These are phyloP conservation scores for Speleostelium caveatum DNA, from an alignment of 78 protist genomes.

Conservation along the genomic window DNA sequence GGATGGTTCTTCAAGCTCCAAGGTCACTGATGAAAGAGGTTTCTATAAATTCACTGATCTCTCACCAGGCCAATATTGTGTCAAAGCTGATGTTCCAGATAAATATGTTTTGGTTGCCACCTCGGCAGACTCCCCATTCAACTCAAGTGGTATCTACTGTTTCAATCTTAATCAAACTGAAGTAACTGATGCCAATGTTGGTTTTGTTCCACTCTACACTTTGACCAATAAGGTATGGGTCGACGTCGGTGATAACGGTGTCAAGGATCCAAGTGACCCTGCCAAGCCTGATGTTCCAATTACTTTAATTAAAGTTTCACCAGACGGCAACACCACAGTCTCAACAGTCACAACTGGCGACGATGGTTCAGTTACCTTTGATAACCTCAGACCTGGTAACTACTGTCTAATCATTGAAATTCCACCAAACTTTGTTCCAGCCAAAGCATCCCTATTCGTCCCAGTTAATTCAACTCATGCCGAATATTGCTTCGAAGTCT, in stretches of 20 bases:
- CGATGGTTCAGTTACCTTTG: conserved; percentile 11
- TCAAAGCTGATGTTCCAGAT: background rate
- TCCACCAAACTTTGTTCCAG: background rate
- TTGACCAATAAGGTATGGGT: conserved; percentile 4
- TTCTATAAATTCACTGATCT: background rate
- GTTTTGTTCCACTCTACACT: background rate
- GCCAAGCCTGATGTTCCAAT: background rate
- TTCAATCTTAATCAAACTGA: background rate
- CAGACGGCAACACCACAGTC: background rate
- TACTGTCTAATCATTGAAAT: conserved; percentile 17
- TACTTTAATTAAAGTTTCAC: background rate
- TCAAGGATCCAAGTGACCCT: background rate
- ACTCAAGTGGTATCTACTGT: background rate
- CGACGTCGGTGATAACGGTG: background rate
- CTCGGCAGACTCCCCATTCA: conserved; percentile 1
- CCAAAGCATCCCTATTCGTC: background rate
- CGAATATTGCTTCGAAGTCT: conserved; percentile 1
- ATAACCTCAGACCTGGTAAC: conserved; percentile 28
- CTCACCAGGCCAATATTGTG: conserved; percentile 22
- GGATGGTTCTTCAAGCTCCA: background rate
- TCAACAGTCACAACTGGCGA: background rate
- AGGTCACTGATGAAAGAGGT: background rate
- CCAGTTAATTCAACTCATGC: background rate
- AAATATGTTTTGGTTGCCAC: background rate
- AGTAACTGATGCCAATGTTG: background rate